Conservation (phyloP, 495 filamentous ascomycete species). For the Hyaloscypha finlandica region DNA sequence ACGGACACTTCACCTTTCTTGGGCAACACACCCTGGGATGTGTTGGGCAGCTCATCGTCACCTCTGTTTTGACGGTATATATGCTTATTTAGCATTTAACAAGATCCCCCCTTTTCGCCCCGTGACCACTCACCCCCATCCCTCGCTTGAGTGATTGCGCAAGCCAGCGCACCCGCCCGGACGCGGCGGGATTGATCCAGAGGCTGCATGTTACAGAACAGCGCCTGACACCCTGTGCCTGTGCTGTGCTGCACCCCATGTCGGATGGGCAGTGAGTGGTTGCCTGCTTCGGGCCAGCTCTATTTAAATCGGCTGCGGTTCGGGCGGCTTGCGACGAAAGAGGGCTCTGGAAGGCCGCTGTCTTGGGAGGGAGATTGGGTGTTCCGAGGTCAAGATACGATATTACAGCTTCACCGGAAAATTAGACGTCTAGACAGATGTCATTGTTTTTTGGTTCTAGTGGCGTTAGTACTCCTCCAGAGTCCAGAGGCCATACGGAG, state of each 20-base stretch:
- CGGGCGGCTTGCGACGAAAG: neutral
- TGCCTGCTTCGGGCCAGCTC: neutral
- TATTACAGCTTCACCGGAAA: neutral
- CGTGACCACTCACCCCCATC: neutral
- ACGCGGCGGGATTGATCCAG: neutral
- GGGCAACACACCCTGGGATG: too few species aligned
- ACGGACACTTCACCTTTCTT: too few species aligned
- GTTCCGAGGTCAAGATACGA: neutral
- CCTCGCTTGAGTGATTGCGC: neutral
- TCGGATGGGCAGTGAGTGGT: neutral
- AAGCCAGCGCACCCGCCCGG: neutral
- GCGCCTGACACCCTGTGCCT: neutral
- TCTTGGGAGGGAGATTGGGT: neutral
- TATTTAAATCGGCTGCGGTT: neutral
- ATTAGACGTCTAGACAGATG: neutral
- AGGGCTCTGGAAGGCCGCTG: neutral
- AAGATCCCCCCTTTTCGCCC: neutral
- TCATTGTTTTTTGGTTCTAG: too few species aligned
- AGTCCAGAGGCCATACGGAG: too few species aligned
- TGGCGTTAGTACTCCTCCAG: too few species aligned
- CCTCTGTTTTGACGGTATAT: too few species aligned
- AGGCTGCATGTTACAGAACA: neutral
- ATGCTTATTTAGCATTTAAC: too few species aligned
- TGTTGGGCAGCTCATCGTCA: too few species aligned
- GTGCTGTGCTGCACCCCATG: slow-evolving; percentile 1